These are phyloP conservation scores for Martiniozyma abietophila DNA, from an alignment of 805 yeast genomes.

Conservation along the genomic window DNA sequence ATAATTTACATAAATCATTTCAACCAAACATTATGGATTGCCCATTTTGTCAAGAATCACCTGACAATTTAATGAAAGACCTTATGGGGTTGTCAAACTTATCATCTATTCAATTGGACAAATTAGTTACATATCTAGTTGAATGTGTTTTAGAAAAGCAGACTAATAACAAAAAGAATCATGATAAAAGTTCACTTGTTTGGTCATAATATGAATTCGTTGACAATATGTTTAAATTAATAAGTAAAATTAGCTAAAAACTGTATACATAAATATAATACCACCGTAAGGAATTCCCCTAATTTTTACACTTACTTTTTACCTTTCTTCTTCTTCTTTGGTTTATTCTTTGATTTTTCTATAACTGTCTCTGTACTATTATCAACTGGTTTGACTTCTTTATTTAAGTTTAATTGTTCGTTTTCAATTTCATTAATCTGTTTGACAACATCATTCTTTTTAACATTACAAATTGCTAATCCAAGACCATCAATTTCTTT, in stretches of 20 bases:
- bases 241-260: no score
- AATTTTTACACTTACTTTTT: conserved; percentile 14
- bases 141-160: no score
- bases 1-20: conserved; percentile 1
- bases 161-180: no score
- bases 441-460: conserved; percentile 13
- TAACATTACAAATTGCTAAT: conserved; percentile 18
- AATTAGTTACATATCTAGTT: no score
- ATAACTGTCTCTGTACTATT: not conserved
- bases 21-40: conserved; percentile 5
- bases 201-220: no score
- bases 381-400: conserved; percentile 1
- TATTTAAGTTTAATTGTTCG: conserved; percentile 1
- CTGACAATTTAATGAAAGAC: no score
- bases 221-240: no score
- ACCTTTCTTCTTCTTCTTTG: conserved; percentile 18
- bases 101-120: no score
- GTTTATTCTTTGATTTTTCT: not conserved
- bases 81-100: no score
- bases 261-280: no score
- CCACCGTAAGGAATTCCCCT: no score
- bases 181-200: no score
- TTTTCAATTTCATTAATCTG: not conserved
- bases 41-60: conserved; percentile 7
- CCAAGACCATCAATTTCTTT: conserved; percentile 22